Percentiles rank a stretch among this genome's conserved stretches.
phyloP scores from a whole-genome alignment of 2,329 filamentous ascomycete species.

The Fusarium chaquense region DNA sequence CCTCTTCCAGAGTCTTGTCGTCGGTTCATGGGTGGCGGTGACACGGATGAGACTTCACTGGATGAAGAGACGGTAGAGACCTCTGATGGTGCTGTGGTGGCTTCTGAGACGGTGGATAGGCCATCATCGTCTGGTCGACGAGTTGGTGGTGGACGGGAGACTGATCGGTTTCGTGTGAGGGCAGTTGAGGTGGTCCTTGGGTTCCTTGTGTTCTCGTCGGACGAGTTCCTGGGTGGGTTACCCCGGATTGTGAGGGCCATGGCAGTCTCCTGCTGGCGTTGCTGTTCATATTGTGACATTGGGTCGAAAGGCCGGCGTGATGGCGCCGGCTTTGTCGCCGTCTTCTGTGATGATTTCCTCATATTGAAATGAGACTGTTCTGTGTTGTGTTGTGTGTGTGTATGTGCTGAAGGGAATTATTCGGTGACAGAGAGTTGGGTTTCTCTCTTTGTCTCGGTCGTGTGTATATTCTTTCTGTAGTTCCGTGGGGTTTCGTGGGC shows the following conservation, averaged over 20 bases:
- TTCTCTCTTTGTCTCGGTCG: constrained; percentile 21
- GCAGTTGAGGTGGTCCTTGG: constrained; percentile 21
- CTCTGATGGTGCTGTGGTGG: constrained; percentile 30
- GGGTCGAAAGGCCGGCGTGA: constrained; percentile 34
- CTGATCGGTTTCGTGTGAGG: constrained; percentile 35
- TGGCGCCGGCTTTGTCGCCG: constrained; percentile 22
- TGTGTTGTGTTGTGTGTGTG: constrained; percentile 9
- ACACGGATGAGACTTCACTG: constrained; percentile 11
- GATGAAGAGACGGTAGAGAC: constrained; percentile 16
- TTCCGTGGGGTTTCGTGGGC: constrained; percentile 5
- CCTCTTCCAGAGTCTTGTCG: constrained; percentile 26
- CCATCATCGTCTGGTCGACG: constrained; percentile 38
- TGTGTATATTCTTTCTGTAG: constrained; percentile 14
- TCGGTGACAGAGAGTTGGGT: constrained; percentile 8
- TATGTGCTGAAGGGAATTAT: constrained; percentile 18
- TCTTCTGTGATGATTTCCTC: constrained; percentile 42
- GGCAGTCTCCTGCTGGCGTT: constrained; percentile 38
- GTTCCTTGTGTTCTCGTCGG: constrained; percentile 36
- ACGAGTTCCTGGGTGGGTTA: constrained; percentile 40
- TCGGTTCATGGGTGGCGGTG: constrained; percentile 19
- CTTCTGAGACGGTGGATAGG: constrained; percentile 47
- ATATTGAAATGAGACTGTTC: constrained; percentile 18
- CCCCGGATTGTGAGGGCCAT: constrained; percentile 47
- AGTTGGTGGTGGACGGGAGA: constrained; percentile 37
- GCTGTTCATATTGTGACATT: constrained; percentile 39